phyloP scores from a whole-genome alignment of 2,329 filamentous ascomycete species.

The Tolypocladium album region DNA sequence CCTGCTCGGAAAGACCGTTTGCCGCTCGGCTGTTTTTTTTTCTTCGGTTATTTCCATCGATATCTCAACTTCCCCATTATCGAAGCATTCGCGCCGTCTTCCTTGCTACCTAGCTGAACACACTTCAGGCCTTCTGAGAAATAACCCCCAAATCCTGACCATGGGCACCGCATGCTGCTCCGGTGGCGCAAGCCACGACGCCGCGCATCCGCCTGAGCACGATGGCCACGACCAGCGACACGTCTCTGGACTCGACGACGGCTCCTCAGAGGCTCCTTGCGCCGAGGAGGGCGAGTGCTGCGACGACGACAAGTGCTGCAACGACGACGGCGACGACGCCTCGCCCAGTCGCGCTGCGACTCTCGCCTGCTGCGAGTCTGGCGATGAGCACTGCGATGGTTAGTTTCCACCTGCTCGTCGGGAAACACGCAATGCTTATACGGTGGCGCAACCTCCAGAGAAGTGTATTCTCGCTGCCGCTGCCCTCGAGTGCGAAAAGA shows the following conservation, averaged over 20 bases:
- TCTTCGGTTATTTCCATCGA: neutral
- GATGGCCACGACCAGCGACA: neutral
- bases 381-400: constrained; percentile 17
- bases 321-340: constrained; percentile 5
- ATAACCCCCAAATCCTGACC: neutral
- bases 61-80: neutral
- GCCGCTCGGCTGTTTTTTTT: neutral
- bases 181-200: neutral
- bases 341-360: constrained; percentile 5
- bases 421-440: neutral
- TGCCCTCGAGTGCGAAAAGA: constrained; percentile 18
- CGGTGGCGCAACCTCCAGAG: constrained; percentile 8
- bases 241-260: neutral
- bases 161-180: constrained; percentile 8
- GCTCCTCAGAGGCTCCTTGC: neutral
- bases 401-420: neutral
- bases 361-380: constrained; percentile 13
- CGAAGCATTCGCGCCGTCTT: neutral
- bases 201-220: neutral
- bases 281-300: constrained; percentile 4
- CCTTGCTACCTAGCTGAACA: neutral
- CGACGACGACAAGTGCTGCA: constrained; percentile 9
- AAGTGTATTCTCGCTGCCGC: constrained; percentile 20
- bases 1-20: no score
- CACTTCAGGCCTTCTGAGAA: neutral